A percentile compares a stretch with the other conserved stretches of the same genome.
Evolutionary conservation across 306 rosid genomes (phyloP).

Genomic region (Quercus glauca): DNA sequence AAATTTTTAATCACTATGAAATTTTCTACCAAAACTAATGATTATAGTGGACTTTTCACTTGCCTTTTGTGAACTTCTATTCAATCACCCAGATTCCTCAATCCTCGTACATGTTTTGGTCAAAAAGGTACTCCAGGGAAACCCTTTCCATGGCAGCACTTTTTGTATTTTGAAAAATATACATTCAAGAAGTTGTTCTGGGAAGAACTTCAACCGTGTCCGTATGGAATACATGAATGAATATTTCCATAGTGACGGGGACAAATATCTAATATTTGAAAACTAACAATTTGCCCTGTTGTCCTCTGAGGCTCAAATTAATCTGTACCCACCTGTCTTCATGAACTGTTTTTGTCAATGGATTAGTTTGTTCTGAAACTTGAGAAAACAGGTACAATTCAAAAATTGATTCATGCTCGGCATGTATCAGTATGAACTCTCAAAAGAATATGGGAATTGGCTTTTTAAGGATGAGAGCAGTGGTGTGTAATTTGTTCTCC

Average conservation of each 20-base stretch:
- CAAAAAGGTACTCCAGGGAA: neutral
- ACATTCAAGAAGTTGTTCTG: neutral
- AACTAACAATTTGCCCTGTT: neutral
- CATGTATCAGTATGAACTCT: neutral
- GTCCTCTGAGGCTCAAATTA: neutral
- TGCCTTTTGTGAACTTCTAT: neutral
- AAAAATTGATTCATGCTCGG: neutral
- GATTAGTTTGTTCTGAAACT: neutral
- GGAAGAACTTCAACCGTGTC: neutral
- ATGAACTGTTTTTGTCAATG: neutral
- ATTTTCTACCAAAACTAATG: neutral
- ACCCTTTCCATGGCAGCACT: neutral
- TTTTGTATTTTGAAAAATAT: neutral
- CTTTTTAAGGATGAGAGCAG: neutral
- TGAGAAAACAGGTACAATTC: no score
- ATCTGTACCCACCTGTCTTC: neutral
- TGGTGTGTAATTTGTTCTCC: neutral
- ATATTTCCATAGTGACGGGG: neutral
- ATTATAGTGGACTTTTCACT: neutral
- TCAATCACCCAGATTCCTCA: neutral
- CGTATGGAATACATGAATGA: neutral
- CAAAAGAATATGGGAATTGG: neutral
- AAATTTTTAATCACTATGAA: neutral
- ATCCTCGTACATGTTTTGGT: neutral
- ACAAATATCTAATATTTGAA: neutral